Percentiles rank a stretch among this genome's conserved stretches.
Evolutionary conservation across 768 basidiomycete genomes (phyloP).

Genomic region (Suillus weaverae): DNA sequence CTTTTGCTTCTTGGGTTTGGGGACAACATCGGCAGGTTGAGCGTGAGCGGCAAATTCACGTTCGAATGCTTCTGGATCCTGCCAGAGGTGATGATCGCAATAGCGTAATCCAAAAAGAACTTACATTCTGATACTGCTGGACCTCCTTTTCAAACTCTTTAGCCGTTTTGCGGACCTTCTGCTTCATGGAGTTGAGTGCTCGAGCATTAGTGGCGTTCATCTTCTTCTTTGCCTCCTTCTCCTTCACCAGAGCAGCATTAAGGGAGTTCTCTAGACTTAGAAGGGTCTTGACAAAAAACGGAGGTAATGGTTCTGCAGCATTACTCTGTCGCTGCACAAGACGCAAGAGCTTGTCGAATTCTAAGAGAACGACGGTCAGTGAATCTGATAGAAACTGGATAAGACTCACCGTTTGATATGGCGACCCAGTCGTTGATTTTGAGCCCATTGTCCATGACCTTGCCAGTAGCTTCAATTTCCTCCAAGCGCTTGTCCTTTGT

Average conservation of each 20-base stretch:
- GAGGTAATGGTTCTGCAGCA: constrained; percentile 81
- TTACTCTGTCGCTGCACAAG: constrained; percentile 89
- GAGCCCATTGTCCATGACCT: constrained; percentile 88
- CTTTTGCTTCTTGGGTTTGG: constrained; percentile 38
- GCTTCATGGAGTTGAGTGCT: constrained; percentile 96
- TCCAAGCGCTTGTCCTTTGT: constrained; percentile 90
- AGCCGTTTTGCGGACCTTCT: constrained; percentile 88
- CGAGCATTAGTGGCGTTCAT: constrained; percentile 94
- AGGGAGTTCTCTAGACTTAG: constrained; percentile 74
- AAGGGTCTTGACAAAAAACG: constrained; percentile 79
- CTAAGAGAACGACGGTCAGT: constrained; percentile 41
- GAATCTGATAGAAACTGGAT: neutral
- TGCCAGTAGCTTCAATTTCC: constrained; percentile 93
- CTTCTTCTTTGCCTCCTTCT: constrained; percentile 93
- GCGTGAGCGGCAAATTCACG: constrained; percentile 63
- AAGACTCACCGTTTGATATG: constrained; percentile 75
- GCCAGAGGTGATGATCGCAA: constrained; percentile 6
- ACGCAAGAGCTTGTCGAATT: constrained; percentile 93
- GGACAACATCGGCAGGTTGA: constrained; percentile 44
- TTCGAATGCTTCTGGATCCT: constrained; percentile 92
- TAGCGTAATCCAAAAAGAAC: constrained; percentile 18
- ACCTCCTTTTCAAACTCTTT: constrained; percentile 88
- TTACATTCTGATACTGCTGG: constrained; percentile 75
- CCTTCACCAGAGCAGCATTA: constrained; percentile 71
- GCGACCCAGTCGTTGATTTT: constrained; percentile 98